Percentiles rank a stretch among this genome's conserved stretches.
Conservation (phyloP, 805 yeast species). For the Saturnispora zaruensis region DNA sequence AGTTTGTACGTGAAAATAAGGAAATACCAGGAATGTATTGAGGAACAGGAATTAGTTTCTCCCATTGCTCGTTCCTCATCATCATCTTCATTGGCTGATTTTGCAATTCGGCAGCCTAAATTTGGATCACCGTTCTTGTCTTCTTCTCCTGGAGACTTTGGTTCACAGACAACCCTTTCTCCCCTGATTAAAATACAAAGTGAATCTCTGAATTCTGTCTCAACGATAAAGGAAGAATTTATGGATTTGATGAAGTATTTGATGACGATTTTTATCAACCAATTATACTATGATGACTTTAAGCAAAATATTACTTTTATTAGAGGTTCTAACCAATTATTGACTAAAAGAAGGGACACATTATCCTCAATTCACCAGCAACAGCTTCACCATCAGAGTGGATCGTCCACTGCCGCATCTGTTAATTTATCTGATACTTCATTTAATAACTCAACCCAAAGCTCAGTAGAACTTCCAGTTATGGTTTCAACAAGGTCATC, state of each 20-base stretch:
- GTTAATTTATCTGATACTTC: slow-evolving; percentile 5
- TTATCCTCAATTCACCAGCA: slow-evolving; percentile 1
- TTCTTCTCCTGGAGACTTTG: slow-evolving; percentile 7
- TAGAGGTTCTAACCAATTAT: slow-evolving; percentile 24
- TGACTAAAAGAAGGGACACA: slow-evolving; percentile 14
- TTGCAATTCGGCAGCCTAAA: not conserved
- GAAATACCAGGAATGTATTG: slow-evolving; percentile 10
- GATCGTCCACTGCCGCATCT: slow-evolving; percentile 1
- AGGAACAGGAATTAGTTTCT: not conserved
- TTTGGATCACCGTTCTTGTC: not conserved
- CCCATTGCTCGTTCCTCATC: slow-evolving; percentile 7
- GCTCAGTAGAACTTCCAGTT: slow-evolving; percentile 10
- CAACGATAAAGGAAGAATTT: slow-evolving; percentile 36
- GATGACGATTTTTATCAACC: slow-evolving; percentile 25
- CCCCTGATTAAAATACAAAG: slow-evolving; percentile 12
- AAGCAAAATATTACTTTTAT: slow-evolving; percentile 27
- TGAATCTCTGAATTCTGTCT: slow-evolving; percentile 17
- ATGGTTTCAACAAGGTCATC: slow-evolving; percentile 7
- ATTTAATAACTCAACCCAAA: slow-evolving; percentile 1
- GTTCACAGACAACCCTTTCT: slow-evolving; percentile 11
- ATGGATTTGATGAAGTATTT: slow-evolving; percentile 38
- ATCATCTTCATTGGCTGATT: slow-evolving; percentile 5
- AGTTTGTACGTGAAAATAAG: slow-evolving; percentile 27
- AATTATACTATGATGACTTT: slow-evolving; percentile 22
- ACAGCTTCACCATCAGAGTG: not conserved